phyloP scores from a whole-genome alignment of 2,329 filamentous ascomycete species.

The Elsinoe perseae region DNA sequence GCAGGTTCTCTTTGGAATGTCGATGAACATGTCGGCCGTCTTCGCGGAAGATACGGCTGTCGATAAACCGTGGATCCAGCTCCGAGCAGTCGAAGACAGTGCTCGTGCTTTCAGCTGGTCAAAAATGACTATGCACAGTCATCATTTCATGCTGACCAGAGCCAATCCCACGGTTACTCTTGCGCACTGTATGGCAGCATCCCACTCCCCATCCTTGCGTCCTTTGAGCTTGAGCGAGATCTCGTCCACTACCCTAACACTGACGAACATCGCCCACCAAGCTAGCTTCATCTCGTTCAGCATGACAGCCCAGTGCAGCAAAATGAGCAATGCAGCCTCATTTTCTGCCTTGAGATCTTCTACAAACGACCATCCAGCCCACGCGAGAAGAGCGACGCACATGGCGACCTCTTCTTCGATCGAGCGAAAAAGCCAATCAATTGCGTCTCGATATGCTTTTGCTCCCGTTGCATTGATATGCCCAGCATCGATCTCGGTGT shows the following conservation, averaged over 20 bases:
- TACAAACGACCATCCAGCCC: constrained; percentile 10
- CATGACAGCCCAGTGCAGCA: constrained; percentile 2
- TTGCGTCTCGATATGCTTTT: not conserved
- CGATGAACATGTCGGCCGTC: too few species aligned
- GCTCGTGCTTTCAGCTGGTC: too few species aligned
- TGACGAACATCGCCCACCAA: constrained; percentile 7
- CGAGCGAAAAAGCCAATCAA: not conserved
- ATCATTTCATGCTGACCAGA: not conserved
- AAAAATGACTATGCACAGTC: too few species aligned
- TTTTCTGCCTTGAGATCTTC: constrained; percentile 1
- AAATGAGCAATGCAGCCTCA: not conserved
- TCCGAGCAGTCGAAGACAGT: too few species aligned
- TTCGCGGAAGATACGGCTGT: too few species aligned
- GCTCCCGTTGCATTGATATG: not conserved
- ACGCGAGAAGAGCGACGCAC: constrained; percentile 1
- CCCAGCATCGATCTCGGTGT: not conserved
- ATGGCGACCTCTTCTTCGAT: not conserved
- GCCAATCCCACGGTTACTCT: not conserved
- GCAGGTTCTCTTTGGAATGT: too few species aligned
- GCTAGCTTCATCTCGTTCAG: not conserved
- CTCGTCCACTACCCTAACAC: not conserved
- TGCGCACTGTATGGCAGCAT: not conserved
- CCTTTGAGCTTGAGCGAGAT: constrained; percentile 4
- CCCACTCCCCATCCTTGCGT: not conserved
- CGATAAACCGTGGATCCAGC: too few species aligned